Percentiles rank a stretch among this genome's conserved stretches.
These are phyloP conservation scores for Tieghemiomyces parasiticus DNA, from an alignment of 192 early-diverging fungal genomes.

Conservation along the genomic window DNA sequence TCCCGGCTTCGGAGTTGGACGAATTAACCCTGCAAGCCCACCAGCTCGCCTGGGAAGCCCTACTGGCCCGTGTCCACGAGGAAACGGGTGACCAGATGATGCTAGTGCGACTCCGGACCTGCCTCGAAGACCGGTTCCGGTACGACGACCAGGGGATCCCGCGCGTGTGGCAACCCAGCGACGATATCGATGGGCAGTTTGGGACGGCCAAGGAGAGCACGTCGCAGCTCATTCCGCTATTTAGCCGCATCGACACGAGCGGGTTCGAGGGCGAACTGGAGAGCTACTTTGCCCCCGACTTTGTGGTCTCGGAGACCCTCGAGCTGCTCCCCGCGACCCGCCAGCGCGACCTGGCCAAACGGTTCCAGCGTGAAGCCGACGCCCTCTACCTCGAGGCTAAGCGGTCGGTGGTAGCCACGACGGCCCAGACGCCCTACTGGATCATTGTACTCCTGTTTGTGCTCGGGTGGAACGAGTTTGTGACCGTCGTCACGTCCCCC, in stretches of 20 bases:
- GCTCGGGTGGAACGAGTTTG: slow-evolving; percentile 95
- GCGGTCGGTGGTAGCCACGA: slow-evolving; percentile 77
- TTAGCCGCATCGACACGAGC: slow-evolving; percentile 54
- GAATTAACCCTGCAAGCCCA: slow-evolving; percentile 35
- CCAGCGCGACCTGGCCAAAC: slow-evolving; percentile 51
- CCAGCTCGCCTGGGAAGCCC: slow-evolving; percentile 54
- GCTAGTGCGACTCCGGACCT: slow-evolving; percentile 57
- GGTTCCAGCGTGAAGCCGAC: slow-evolving; percentile 84
- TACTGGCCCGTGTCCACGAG: slow-evolving; percentile 57
- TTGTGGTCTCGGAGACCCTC: slow-evolving; percentile 44
- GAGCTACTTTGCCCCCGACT: slow-evolving; percentile 24
- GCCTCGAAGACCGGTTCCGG: slow-evolving; percentile 83
- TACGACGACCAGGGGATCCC: slow-evolving; percentile 91
- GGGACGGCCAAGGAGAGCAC: slow-evolving; percentile 52
- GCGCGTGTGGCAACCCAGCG: slow-evolving; percentile 84
- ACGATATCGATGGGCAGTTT: slow-evolving; percentile 88
- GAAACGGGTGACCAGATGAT: slow-evolving; percentile 75
- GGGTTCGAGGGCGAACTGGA: not conserved
- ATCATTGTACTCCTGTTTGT: slow-evolving; percentile 58
- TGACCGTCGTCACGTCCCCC: slow-evolving; percentile 71
- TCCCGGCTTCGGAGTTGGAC: slow-evolving; percentile 31
- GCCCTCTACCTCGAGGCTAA: slow-evolving; percentile 91
- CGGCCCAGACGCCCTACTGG: slow-evolving; percentile 77
- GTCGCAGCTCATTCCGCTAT: slow-evolving; percentile 44
- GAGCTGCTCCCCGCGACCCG: slow-evolving; percentile 41